phyloP scores from a whole-genome alignment of 2,329 filamentous ascomycete species.

The Byssochlamys sp. region DNA sequence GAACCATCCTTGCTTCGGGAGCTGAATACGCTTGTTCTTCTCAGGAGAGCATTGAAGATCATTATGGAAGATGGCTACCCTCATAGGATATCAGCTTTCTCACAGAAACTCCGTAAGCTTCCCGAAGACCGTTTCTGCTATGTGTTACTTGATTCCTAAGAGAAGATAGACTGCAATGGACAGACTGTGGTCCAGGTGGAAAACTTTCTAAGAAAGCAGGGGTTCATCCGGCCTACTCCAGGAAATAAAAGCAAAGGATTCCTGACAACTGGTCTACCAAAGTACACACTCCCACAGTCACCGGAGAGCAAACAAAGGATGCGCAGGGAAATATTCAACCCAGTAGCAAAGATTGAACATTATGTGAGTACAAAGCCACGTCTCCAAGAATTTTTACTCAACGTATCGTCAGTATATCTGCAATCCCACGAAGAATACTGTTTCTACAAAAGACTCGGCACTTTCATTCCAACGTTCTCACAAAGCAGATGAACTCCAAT shows the following conservation, averaged over 20 bases:
- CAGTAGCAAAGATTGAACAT: slow-evolving; percentile 23
- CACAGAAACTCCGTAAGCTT: slow-evolving; percentile 22
- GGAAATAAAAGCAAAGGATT: slow-evolving; percentile 24
- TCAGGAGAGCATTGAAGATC: slow-evolving; percentile 19
- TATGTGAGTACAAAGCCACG: slow-evolving; percentile 14
- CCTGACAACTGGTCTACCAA: slow-evolving; percentile 18
- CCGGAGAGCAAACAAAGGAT: slow-evolving; percentile 13
- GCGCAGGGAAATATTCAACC: slow-evolving; percentile 20
- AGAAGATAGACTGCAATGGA: slow-evolving; percentile 19
- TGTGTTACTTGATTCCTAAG: slow-evolving; percentile 6
- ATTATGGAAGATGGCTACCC: slow-evolving; percentile 22
- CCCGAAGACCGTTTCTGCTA: background rate
- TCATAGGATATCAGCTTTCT: slow-evolving; percentile 14
- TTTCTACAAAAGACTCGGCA: background rate
- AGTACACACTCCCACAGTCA: slow-evolving; percentile 15
- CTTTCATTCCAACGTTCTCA: background rate
- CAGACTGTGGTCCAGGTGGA: slow-evolving; percentile 20
- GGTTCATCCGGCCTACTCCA: slow-evolving; percentile 18
- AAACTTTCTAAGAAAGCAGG: slow-evolving; percentile 18
- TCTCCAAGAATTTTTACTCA: background rate
- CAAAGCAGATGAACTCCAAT: background rate
- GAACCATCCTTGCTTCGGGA: slow-evolving; percentile 18
- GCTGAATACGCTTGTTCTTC: slow-evolving; percentile 18
- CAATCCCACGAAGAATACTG: background rate
- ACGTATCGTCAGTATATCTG: slow-evolving; percentile 5